phyloP scores from a whole-genome alignment of 1,284 basidiomycete genomes.

The Papiliotrema fonsecae region DNA sequence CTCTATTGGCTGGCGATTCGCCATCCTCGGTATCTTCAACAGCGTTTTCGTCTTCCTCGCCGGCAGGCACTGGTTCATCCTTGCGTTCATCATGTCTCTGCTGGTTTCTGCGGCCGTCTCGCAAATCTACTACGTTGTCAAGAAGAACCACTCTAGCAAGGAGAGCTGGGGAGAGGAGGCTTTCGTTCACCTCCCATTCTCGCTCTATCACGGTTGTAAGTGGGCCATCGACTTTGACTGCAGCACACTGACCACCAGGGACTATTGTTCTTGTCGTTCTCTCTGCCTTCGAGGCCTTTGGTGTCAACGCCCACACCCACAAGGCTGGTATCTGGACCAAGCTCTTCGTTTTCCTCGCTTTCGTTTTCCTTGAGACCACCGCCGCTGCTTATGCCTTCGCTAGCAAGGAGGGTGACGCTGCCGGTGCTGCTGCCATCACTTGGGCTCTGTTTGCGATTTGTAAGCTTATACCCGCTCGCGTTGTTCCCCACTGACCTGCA shows the following conservation, averaged over 20 bases:
- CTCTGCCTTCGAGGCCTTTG: slow-evolving; percentile 86
- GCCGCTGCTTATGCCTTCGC: slow-evolving; percentile 88
- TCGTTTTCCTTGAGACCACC: slow-evolving; percentile 89
- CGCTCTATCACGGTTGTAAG: slow-evolving; percentile 82
- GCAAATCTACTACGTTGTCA: slow-evolving; percentile 86
- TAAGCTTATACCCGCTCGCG: slow-evolving; percentile 12
- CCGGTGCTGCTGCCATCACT: slow-evolving; percentile 46
- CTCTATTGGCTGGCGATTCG: slow-evolving; percentile 82
- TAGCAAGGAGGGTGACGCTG: slow-evolving; percentile 74
- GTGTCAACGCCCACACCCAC: slow-evolving; percentile 63
- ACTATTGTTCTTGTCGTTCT: slow-evolving; percentile 85
- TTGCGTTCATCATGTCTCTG: slow-evolving; percentile 78
- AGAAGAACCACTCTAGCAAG: slow-evolving; percentile 64
- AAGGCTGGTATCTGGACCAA: slow-evolving; percentile 83
- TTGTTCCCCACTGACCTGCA: slow-evolving; percentile 12
- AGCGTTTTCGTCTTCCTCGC: slow-evolving; percentile 78
- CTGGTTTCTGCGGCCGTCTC: slow-evolving; percentile 56
- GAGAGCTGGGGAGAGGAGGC: slow-evolving; percentile 66
- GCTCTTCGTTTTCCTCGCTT: slow-evolving; percentile 82
- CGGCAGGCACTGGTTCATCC: slow-evolving; percentile 60
- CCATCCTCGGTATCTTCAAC: slow-evolving; percentile 76
- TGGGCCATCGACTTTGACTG: too few relatives aligned
- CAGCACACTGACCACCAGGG: slow-evolving; percentile 42
- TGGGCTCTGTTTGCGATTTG: slow-evolving; percentile 48
- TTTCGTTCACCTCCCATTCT: slow-evolving; percentile 64